Base-by-base conservation (phyloP, 108 stramenopile species). In the Nitzschia sp. region DNA sequence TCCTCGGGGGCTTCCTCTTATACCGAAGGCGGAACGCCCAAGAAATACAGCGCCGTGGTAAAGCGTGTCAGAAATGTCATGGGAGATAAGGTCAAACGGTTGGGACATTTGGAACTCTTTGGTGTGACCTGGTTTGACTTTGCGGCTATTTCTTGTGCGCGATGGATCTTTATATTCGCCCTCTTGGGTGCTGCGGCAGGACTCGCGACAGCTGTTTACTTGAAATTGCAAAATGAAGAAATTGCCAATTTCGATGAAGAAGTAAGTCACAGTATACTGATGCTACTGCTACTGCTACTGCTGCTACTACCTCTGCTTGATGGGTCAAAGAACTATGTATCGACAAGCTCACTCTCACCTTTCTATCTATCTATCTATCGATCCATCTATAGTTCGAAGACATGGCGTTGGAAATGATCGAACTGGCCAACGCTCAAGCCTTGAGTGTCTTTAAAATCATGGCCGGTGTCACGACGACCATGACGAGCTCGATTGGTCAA, bases 61-160 rank as follows among this genome's bases (percentile, higher is more conserved):
- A 13, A 13, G 9, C 6, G 6, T 6, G 38, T 13, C 13, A 6
- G 13, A 6, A 41, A 41, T 41, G 38, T 41, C 38, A 41, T 9
- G 38, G 38, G 9, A 9, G 38, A 6, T 6, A 41, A 9, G 6
- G 38, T 9, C 38, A 50, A 50, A n/a, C 48, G 48, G 19, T 22
- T 50, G 48, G n/a, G n/a, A n/a, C 48, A 50, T 50, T 22, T 50
- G 21, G 48, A 50, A 22, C 19, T 50, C 16, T 50, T 50, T 50
- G 48, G 48, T 4, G 19, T 50, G 4, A 50, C 48, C 13, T 50
- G 48, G 48, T 50, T 50, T 22, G 48, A 50, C 19, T 50, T 50
- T 50, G 48, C 48, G 4, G 48, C 48, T 4, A 50, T 50, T 16
- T 50, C 48, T 22, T 50, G 48, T 50, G 48, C 48, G 8, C 48